Evolutionary conservation across 2,329 filamentous ascomycete species (phyloP).

Genomic region (Arthrobotrys pseudoclavata): DNA sequence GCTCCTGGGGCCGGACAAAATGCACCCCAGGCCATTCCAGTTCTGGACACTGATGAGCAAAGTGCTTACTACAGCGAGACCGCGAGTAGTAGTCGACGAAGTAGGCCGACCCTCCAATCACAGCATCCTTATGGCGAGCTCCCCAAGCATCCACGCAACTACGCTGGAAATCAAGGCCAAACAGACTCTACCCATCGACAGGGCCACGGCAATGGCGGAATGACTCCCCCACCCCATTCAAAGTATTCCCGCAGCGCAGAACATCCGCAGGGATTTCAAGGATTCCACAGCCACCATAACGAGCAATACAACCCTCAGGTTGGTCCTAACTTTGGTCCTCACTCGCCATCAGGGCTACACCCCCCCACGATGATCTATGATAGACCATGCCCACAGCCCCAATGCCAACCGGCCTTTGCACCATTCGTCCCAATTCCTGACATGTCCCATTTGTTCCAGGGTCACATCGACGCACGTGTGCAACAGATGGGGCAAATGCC

Average conservation of each 20-base stretch:
- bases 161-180: slow-evolving; percentile 8
- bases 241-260: slow-evolving; percentile 21
- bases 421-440: slow-evolving; percentile 28
- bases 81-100: slow-evolving; percentile 11
- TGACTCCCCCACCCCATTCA: slow-evolving; percentile 8
- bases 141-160: slow-evolving; percentile 27
- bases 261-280: slow-evolving; percentile 6
- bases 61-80: slow-evolving; percentile 3
- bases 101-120: not conserved
- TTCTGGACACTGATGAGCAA: slow-evolving; percentile 2
- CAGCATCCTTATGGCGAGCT: slow-evolving; percentile 26
- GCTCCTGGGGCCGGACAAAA: not conserved
- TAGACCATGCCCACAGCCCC: slow-evolving; percentile 45
- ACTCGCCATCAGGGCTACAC: slow-evolving; percentile 23
- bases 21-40: slow-evolving; percentile 18
- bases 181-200: slow-evolving; percentile 24
- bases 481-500: slow-evolving; percentile 27
- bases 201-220: slow-evolving; percentile 1
- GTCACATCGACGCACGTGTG: slow-evolving; percentile 34
- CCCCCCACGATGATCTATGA: slow-evolving; percentile 47
- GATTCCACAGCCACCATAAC: slow-evolving; percentile 6
- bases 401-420: slow-evolving; percentile 27
- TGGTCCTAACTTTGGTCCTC: slow-evolving; percentile 17
- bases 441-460: slow-evolving; percentile 38
- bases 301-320: slow-evolving; percentile 30